Evolutionary conservation across 2,329 filamentous ascomycete genomes (phyloP), one percentile per base, ranked within the genome.

Genomic region (Aspergillus intermedius): DNA sequence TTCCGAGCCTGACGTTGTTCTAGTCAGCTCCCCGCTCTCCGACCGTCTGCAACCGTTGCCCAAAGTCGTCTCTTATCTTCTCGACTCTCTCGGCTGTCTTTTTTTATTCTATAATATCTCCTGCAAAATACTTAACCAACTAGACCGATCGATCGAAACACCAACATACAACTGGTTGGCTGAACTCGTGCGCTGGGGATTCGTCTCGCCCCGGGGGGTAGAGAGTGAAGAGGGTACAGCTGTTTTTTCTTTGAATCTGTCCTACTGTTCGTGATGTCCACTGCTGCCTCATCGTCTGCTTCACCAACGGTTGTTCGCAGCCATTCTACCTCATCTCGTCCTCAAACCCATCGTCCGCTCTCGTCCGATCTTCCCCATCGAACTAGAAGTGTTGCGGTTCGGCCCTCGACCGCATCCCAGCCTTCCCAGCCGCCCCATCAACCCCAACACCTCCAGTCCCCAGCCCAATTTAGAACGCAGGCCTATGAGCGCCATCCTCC

Each of bases 281-380:
- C 74, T 48, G 67, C 76, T 54, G 70, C 76, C 49, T 60, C 64
- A 41, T 66, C 68, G 45, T 69, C 73, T 54, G 70, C 71, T 52
- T 63, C 72, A 52, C 66, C 75, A 17, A 62, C 73, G 45, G 63
- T 79, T 51, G 70, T 72, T 54, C 76, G 76, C 60, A 78, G 71
- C 57, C 70, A 74, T 50, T 77, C 76, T 52, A 72, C 65, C 52
- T 75, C 72, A 47, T 71, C 72, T 63, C 69, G 72, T 58, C 66
- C 70, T 57, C 58, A 65, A 50, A 65, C 73, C 17, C 66, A 71
- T 58, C 65, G 64, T 48, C 58, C 69, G 50, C 60, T 64, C 46
- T 60, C 70, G 34, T 65, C 68, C 49, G 71, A 75, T 51, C 61
- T 70, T 50, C 72, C 72, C 49, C 69, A 74, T 55, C 69, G 74